Conservation (phyloP, 192 early-diverging fungal species). For the Dimargaris verticillata region DNA sequence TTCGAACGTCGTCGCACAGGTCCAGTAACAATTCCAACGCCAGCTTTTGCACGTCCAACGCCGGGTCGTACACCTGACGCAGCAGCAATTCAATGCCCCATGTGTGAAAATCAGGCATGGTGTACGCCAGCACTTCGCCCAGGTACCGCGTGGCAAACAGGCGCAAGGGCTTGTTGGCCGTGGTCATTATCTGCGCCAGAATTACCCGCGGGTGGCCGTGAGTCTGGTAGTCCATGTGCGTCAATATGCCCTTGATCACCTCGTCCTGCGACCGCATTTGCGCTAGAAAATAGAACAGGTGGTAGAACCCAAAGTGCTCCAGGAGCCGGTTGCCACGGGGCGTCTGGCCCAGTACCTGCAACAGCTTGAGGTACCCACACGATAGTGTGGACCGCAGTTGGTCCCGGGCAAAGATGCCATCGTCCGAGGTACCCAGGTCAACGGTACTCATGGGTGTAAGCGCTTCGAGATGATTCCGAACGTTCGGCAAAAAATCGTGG, state of each 20-base stretch:
- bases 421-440: not conserved
- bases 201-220: conserved; percentile 5
- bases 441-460: not conserved
- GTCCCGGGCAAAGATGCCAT: not conserved
- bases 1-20: not conserved
- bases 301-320: conserved; percentile 7
- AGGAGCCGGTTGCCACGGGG: not conserved
- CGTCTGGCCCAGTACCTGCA: not conserved
- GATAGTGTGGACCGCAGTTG: conserved; percentile 3
- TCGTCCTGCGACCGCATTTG: conserved; percentile 6
- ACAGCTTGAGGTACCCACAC: conserved; percentile 4
- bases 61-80: not conserved
- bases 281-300: conserved; percentile 1
- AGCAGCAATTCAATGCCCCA: conserved; percentile 3
- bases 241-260: conserved; percentile 7
- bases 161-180: not conserved
- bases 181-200: conserved; percentile 2
- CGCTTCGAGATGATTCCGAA: not conserved
- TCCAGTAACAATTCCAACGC: not conserved
- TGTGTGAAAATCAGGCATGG: not conserved
- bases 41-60: not conserved
- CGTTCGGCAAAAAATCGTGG: not conserved
- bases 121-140: not conserved
- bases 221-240: conserved; percentile 1
- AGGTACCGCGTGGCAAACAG: not conserved